Conservation (phyloP, 768 basidiomycete genomes). For the Mycena vitilis region DNA sequence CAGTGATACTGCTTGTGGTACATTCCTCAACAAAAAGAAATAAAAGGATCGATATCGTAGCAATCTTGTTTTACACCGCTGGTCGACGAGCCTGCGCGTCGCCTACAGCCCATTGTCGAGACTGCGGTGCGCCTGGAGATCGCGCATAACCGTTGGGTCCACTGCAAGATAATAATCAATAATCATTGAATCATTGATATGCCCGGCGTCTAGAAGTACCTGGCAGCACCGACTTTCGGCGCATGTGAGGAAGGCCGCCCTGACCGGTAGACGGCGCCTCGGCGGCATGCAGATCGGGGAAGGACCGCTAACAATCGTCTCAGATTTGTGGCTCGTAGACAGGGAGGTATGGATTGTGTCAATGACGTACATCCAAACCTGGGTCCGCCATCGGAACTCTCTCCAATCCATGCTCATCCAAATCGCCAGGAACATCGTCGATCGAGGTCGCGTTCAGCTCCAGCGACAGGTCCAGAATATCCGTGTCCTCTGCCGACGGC, state of each 20-base stretch:
- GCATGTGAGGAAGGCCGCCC: constrained; percentile 77
- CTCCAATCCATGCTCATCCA: constrained; percentile 87
- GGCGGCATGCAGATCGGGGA: constrained; percentile 71
- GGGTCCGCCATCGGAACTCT: constrained; percentile 94
- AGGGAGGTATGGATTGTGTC: constrained; percentile 9
- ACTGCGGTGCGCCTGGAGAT: constrained; percentile 89
- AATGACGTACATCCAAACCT: constrained; percentile 78
- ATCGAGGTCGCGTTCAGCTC: constrained; percentile 89
- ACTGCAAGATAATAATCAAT: constrained; percentile 58
- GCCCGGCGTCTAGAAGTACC: constrained; percentile 59
- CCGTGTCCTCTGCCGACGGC: constrained; percentile 81
- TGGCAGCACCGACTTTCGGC: constrained; percentile 95
- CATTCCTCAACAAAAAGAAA: constrained; percentile 30
- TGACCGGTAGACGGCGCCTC: constrained; percentile 68
- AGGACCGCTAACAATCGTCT: constrained; percentile 61
- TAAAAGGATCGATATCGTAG: constrained; percentile 16
- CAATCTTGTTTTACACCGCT: constrained; percentile 15
- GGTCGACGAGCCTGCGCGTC: not conserved
- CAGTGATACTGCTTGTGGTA: constrained; percentile 13
- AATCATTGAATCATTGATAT: constrained; percentile 28
- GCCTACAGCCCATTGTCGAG: constrained; percentile 64
- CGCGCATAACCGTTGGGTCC: constrained; percentile 88
- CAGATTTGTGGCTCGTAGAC: constrained; percentile 26
- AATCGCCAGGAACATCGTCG: constrained; percentile 75
- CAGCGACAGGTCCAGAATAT: constrained; percentile 89